Evolutionary conservation across 2,329 filamentous ascomycete species (phyloP), one percentile per base, ranked within the genome.

Genomic region (Colletotrichum eremochloae): DNA sequence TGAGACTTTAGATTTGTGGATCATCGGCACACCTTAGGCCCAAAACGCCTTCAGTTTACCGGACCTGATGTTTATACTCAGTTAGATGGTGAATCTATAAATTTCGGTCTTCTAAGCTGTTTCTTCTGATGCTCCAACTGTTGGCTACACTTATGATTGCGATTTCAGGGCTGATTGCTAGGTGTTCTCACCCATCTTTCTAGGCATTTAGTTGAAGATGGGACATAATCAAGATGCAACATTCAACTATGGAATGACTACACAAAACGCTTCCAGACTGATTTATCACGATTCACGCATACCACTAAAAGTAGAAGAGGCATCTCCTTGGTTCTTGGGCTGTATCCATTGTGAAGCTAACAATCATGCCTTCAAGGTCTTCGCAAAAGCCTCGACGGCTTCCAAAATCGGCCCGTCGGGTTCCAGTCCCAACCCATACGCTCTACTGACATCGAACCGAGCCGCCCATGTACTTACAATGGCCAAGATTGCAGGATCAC

Each of bases 401-500:
- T 71, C 56, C 40, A 67, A 40, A 24, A 73, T 66, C 7, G 71
- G 18, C 20, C 67, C 68, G 78, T 90, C 88, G 0, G 81, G 80
- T 63, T 81, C 77, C 74, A 90, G 84, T 0, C 88, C 89, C 63
- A 93, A 77, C 5, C 81, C 79, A 72, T 84, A 82, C 6, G 91
- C 91, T 73, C 86, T 85, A 3, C 81, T 78, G 5, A 82, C 85
- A 74, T 88, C 84, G 73, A 89, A 87, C 46, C 82, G 81, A 12
- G 85, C 81, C 18, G 88, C 86, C 88, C 88, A 90, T 8, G 83
- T 85, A 70, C 84, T 82, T 15, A 90, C 85, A 67, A 90, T 88
- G 63, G 80, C 81, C 75, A 85, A 82, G 15, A 86, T 75, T 40
- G 81, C 82, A 33, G 83, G 81, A 62, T 88, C 85, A 52, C 82